phyloP scores from a whole-genome alignment of 805 yeast species.

The Nakazawaea wickerhamii region DNA sequence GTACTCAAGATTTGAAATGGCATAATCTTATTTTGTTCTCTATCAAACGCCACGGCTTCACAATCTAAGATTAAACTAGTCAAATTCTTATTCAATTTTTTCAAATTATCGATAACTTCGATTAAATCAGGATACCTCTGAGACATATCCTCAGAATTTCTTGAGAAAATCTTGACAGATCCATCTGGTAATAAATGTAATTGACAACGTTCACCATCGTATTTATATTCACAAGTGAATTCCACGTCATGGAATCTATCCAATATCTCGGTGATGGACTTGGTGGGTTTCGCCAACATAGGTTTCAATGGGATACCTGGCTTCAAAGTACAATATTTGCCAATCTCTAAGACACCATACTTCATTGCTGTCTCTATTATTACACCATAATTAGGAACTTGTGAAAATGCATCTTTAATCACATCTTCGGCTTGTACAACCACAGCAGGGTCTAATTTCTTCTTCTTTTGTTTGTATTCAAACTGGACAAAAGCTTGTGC shows the following conservation, averaged over 20 bases:
- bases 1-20: constrained; percentile 94
- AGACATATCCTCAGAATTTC: constrained; percentile 97
- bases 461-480: constrained; percentile 36
- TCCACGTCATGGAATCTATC: constrained; percentile 80
- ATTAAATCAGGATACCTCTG: constrained; percentile 90
- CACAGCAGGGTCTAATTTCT: constrained; percentile 32
- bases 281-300: constrained; percentile 97
- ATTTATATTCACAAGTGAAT: constrained; percentile 94
- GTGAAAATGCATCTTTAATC: constrained; percentile 81
- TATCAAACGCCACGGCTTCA: constrained; percentile 98
- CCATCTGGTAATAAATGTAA: constrained; percentile 71
- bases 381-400: constrained; percentile 84
- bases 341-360: constrained; percentile 61
- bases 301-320: constrained; percentile 97
- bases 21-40: constrained; percentile 65
- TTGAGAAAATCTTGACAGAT: constrained; percentile 70
- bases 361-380: constrained; percentile 61
- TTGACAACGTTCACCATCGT: constrained; percentile 98
- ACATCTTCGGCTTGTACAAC: constrained; percentile 67
- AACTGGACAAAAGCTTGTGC: constrained; percentile 74
- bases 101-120: constrained; percentile 51
- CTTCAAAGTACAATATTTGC: constrained; percentile 64
- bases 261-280: constrained; percentile 84
- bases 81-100: constrained; percentile 26
- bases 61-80: constrained; percentile 78